phyloP scores from a whole-genome alignment of 176 grass and related monocot species.

The Olyra latifolia region DNA sequence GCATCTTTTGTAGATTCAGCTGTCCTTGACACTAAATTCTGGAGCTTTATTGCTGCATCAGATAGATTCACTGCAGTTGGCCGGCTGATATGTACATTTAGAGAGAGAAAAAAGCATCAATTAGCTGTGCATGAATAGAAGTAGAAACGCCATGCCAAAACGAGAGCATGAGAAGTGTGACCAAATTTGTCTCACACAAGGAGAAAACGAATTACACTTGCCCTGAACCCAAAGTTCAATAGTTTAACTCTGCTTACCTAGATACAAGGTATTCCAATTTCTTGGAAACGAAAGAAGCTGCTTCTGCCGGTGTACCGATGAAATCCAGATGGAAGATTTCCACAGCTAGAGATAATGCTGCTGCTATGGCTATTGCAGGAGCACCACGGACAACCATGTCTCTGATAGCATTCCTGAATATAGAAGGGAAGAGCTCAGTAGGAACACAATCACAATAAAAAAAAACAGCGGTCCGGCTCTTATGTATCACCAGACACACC shows the following conservation, averaged over 20 bases:
- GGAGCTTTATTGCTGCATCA: slow-evolving; percentile 84
- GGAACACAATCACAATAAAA: neutral
- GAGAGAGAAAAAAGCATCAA: neutral
- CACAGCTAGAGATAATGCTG: slow-evolving; percentile 67
- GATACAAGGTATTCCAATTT: slow-evolving; percentile 96
- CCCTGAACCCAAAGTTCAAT: neutral
- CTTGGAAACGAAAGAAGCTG: slow-evolving; percentile 64
- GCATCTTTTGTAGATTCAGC: slow-evolving; percentile 60
- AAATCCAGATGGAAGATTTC: slow-evolving; percentile 71
- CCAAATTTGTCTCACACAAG: neutral
- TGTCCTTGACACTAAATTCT: slow-evolving; percentile 56
- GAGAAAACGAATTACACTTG: neutral
- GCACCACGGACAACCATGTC: slow-evolving; percentile 96
- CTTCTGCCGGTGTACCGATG: slow-evolving; percentile 55
- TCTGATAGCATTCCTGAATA: slow-evolving; percentile 73
- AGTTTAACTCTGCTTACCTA: slow-evolving; percentile 52
- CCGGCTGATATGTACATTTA: slow-evolving; percentile 51
- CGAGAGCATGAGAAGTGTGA: slow-evolving; percentile 13
- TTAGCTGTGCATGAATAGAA: slow-evolving; percentile 19
- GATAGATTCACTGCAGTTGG: slow-evolving; percentile 95
- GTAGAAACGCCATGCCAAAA: neutral
- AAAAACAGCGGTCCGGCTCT: neutral
- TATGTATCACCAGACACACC: neutral
- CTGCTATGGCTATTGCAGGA: slow-evolving; percentile 90
- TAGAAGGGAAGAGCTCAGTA: neutral